phyloP scores from a whole-genome alignment of 805 yeast species.

The Kodamaea kakaduensis region DNA sequence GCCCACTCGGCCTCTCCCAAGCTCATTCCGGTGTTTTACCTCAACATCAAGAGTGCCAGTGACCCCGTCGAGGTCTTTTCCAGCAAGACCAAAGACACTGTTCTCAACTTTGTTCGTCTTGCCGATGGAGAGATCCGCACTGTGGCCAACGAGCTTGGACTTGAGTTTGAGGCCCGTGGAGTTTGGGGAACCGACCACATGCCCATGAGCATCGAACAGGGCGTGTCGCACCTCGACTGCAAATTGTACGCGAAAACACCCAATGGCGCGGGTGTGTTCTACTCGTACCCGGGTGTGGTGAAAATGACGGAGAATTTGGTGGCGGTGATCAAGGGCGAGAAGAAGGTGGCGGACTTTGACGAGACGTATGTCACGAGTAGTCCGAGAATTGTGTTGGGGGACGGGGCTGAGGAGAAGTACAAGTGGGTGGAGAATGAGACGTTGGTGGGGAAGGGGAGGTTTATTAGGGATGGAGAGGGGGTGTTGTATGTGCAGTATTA shows the following conservation, averaged over 20 bases:
- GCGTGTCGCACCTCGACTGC: conserved; percentile 43
- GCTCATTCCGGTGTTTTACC: conserved; percentile 28
- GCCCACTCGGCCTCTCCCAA: conserved; percentile 22
- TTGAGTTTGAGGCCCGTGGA: conserved; percentile 25
- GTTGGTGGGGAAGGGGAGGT: conserved; percentile 58
- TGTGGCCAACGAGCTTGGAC: conserved; percentile 28
- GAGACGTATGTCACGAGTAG: conserved; percentile 48
- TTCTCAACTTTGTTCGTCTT: conserved; percentile 21
- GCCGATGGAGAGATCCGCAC: conserved; percentile 28
- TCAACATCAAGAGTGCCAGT: conserved; percentile 23
- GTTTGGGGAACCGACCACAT: conserved; percentile 49
- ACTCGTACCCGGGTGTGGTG: conserved; percentile 49
- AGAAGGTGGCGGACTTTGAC: conserved; percentile 32
- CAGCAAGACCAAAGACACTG: conserved; percentile 16
- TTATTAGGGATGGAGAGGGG: conserved; percentile 45
- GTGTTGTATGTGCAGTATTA: conserved; percentile 52
- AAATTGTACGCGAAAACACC: conserved; percentile 44
- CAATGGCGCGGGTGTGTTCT: conserved; percentile 39
- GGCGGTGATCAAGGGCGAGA: conserved; percentile 31
- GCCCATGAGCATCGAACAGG: conserved; percentile 26
- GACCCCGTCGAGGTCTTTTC: conserved; percentile 19
- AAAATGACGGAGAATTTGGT: conserved; percentile 32
- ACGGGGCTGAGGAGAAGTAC: conserved; percentile 38
- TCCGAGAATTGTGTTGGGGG: conserved; percentile 44
- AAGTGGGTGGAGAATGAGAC: conserved; percentile 50